Evolutionary conservation across 345 rosid species (phyloP), one percentile per base, ranked within the genome.

Genomic region (Adansonia digitata): DNA sequence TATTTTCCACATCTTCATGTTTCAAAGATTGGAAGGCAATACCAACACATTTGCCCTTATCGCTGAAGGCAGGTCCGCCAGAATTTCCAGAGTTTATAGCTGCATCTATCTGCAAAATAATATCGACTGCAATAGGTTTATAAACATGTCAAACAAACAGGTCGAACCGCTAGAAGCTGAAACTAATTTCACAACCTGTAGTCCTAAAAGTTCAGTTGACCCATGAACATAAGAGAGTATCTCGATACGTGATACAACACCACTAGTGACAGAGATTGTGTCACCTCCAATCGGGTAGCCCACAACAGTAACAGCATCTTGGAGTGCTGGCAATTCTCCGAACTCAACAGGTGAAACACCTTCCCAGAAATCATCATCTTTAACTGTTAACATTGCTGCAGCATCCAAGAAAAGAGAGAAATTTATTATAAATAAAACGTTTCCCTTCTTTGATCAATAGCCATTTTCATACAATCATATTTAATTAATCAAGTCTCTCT

Each of bases 241-340:
- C 90, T 92, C 98, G 77, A 94, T 90, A 12, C 98, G 91, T 0
- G 97, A 94, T 45, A 94, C 97, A 76, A 94, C 98, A 73, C 98
- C 97, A 72, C 98, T 94, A 5, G 98, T 94, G 24, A 94, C 98
- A 77, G 98, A 94, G 82, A 94, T 89, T 1, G 98, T 94, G 74
- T 94, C 98, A 14, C 98, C 98, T 48, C 98, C 98, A 71, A 94
- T 90, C 0, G 98, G 98, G 63, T 94, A 94, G 63, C 98, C 98
- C 37, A 94, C 98, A 74, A 94, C 98, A 69, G 97, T 94, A 4
- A 94, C 98, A 80, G 94, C 98, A 79, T 94, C 97, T 82, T 94
- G 98, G 75, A 94, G 92, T 4, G 97, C 94, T 64, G 98, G 98
- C 77, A 94, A 85, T 63, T 89, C 89, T 26, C 98, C 97, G 81